Base-by-base conservation (phyloP, 2,329 filamentous ascomycete genomes). In the Thelonectria olida region DNA sequence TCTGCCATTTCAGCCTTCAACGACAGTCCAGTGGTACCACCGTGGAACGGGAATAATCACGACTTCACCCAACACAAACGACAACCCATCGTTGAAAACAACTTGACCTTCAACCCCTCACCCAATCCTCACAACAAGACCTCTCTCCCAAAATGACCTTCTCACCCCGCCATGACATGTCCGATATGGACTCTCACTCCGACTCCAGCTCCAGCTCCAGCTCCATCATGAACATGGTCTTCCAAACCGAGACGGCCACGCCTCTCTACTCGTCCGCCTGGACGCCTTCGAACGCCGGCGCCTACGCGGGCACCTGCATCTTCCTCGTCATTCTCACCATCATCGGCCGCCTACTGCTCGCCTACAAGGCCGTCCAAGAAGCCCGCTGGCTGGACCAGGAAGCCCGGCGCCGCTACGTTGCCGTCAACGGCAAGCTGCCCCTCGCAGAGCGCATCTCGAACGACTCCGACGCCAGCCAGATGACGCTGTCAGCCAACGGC, bases 291-390 rank as follows among this genome's bases (percentile, higher is more conserved):
- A 89, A 80, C 34, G 80, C 84, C 6, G 92, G 90, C 69, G 80
- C 85, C 61, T 98, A 97, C 78, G 93, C 92, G 2, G 95, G 88
- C 57, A 97, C 93, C 25, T 97, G 95, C 81, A 92, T 97, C 76
- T 97, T 97, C 79, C 85, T 97, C 61, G 89, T 97, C 74, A 69
- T 91, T 44, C 88, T 98, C 52, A 89, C 89, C 62, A 82, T 89
- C 62, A 72, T 90, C 58, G 88, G 90, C 72, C 91, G 94, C 53
- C 79, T 82, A 19, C 82, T 97, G 15, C 80, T 95, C 51, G 93
- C 93, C 3, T 81, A 86, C 70, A 93, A 92, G 74, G 87, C 79
- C 79, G 88, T 81, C 77, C 85, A 80, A 75, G 86, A 85, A 77
- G 73, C 81, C 67, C 80, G 82, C 44, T 96, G 92, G 90, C 79